Conservation (phyloP, 2,329 filamentous ascomycete genomes). For the Colletotrichum liaoningense region DNA sequence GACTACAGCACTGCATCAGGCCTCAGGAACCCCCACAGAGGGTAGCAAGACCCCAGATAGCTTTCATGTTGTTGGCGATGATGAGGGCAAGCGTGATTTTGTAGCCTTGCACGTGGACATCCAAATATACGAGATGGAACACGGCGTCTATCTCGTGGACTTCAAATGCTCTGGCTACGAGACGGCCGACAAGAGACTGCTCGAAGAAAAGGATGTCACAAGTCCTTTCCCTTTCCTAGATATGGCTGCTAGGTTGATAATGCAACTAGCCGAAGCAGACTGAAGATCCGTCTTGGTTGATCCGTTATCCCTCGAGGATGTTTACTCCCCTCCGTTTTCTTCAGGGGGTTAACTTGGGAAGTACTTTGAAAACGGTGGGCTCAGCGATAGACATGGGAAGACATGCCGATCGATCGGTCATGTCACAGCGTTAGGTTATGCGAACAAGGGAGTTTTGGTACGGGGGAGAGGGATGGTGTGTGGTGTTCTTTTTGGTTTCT, state of each 20-base stretch:
- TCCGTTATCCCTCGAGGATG: slow-evolving; percentile 5
- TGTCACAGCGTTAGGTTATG: slow-evolving; percentile 27
- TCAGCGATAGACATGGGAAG: slow-evolving; percentile 22
- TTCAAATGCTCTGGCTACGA: slow-evolving; percentile 99
- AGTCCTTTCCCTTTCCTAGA: slow-evolving; percentile 97
- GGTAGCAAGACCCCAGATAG: slow-evolving; percentile 44
- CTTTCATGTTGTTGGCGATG: slow-evolving; percentile 54
- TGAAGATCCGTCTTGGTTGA: slow-evolving; percentile 43
- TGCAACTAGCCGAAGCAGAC: slow-evolving; percentile 89
- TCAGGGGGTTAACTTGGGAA: slow-evolving; percentile 9
- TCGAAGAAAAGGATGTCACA: slow-evolving; percentile 94
- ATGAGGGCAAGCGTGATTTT: slow-evolving; percentile 66
- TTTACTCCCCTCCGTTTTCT: slow-evolving; percentile 19
- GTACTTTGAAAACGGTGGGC: slow-evolving; percentile 23
- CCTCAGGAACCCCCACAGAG: slow-evolving; percentile 38
- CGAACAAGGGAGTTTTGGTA: slow-evolving; percentile 30
- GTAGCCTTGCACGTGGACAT: slow-evolving; percentile 97
- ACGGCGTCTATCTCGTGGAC: slow-evolving; percentile 93
- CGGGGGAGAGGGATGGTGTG: slow-evolving; percentile 15
- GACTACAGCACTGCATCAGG: slow-evolving; percentile 53
- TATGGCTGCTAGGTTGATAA: slow-evolving; percentile 90
- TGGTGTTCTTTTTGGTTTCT: slow-evolving; percentile 1
- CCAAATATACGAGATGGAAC: slow-evolving; percentile 94
- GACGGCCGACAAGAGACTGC: slow-evolving; percentile 75
- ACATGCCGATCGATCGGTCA: slow-evolving; percentile 10